Percentiles rank a stretch among this genome's conserved stretches.
Evolutionary conservation across 495 filamentous ascomycete species (phyloP).

Genomic region (Neurospora cerealis): DNA sequence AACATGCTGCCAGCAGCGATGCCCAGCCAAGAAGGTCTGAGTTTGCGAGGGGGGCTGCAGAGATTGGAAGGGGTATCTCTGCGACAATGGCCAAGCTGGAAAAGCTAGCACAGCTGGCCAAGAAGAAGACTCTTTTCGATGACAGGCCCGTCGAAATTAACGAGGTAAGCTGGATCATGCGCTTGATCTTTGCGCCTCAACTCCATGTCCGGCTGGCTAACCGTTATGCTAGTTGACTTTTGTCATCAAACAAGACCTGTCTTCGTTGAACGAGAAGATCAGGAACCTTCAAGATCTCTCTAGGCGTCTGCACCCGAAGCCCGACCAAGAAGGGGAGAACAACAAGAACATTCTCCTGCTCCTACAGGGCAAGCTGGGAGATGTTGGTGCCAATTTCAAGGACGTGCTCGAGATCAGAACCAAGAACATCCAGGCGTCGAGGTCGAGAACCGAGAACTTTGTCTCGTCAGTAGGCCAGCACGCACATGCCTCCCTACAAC

Average conservation of each 20-base stretch:
- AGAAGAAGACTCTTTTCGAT: slow-evolving; percentile 94
- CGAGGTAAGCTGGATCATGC: slow-evolving; percentile 53
- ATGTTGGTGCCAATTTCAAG: slow-evolving; percentile 90
- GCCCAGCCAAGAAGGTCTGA: slow-evolving; percentile 51
- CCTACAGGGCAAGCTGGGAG: slow-evolving; percentile 87
- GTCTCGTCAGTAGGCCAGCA: slow-evolving; percentile 81
- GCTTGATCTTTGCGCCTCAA: slow-evolving; percentile 18
- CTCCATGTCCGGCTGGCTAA: slow-evolving; percentile 9
- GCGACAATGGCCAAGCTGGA: slow-evolving; percentile 91
- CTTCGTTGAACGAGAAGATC: slow-evolving; percentile 80
- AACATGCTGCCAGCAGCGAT: slow-evolving; percentile 55
- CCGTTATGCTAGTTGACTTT: slow-evolving; percentile 24
- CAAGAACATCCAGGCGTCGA: slow-evolving; percentile 94
- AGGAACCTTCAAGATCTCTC: slow-evolving; percentile 63
- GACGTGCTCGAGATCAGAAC: slow-evolving; percentile 94
- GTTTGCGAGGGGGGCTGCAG: slow-evolving; percentile 80
- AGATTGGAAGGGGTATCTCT: slow-evolving; percentile 84
- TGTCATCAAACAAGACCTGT: slow-evolving; percentile 95
- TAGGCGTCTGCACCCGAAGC: slow-evolving; percentile 59
- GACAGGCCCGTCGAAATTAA: slow-evolving; percentile 94
- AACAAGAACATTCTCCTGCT: slow-evolving; percentile 95
- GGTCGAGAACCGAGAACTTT: slow-evolving; percentile 89
- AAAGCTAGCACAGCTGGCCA: slow-evolving; percentile 86
- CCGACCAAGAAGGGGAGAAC: slow-evolving; percentile 87
- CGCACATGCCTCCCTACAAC: slow-evolving; percentile 45